These are phyloP conservation scores for Heimioporus sp. DNA, from an alignment of 768 basidiomycete genomes.

Conservation along the genomic window DNA sequence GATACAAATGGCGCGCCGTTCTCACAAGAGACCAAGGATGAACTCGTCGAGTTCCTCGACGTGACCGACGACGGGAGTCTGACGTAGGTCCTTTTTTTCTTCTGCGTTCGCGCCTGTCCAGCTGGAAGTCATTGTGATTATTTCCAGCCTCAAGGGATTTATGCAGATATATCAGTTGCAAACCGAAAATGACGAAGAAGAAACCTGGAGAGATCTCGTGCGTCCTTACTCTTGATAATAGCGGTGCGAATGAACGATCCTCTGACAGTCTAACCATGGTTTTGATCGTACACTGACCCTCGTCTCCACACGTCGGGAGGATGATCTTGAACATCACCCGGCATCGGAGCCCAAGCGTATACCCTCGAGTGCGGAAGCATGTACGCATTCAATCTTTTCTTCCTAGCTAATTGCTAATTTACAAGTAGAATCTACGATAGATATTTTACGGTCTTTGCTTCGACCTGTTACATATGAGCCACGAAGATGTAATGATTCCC, in stretches of 20 bases:
- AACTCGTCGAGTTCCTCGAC: constrained; percentile 74
- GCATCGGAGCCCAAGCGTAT: constrained; percentile 11
- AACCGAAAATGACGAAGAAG: constrained; percentile 79
- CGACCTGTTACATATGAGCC: background rate
- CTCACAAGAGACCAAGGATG: constrained; percentile 72
- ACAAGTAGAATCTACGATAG: constrained; percentile 18
- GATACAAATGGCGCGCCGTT: constrained; percentile 87
- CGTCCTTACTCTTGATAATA: constrained; percentile 21
- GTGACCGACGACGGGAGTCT: constrained; percentile 67
- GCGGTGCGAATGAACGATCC: constrained; percentile 9
- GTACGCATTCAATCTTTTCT: constrained; percentile 5
- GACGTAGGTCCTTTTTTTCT: constrained; percentile 50
- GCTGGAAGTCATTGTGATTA: background rate
- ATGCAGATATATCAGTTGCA: constrained; percentile 84
- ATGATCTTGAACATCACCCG: constrained; percentile 32
- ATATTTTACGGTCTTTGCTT: background rate
- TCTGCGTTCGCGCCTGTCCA: background rate
- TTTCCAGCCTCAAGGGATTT: constrained; percentile 69
- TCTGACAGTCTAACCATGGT: constrained; percentile 63
- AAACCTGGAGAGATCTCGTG: constrained; percentile 83
- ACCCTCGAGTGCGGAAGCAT: constrained; percentile 14
- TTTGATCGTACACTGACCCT: constrained; percentile 67
- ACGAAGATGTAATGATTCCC: constrained; percentile 14
- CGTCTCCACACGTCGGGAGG: constrained; percentile 54
- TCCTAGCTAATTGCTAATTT: background rate